Evolutionary conservation across 148 eudicot species (phyloP), one percentile per base, ranked within the genome.

Genomic region (Linanthus parryae): DNA sequence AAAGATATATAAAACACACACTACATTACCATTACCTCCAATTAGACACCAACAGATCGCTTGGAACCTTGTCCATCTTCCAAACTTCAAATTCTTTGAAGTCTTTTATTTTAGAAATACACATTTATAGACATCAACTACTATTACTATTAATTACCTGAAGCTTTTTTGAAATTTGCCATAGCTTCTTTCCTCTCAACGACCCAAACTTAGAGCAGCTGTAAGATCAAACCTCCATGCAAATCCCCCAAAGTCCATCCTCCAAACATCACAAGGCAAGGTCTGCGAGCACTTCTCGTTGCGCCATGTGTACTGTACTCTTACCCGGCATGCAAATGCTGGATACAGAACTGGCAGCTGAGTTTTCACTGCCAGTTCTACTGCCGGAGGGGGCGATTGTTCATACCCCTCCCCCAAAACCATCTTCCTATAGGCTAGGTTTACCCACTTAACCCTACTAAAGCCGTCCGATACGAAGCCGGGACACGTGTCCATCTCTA

Each of bases 401-500:
- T 61, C 56, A 21, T 18, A 27, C 39, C 13, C 42, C 38, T 4
- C 46, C 41, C 29, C 47, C 0, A 12, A 25, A 25, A 71, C 74
- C 83, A 77, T 69, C 43, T 40, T 69, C 49, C 41, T 40, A 38
- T 65, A 81, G 8, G 88, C 78, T 5, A 10, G 66, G 45, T 77
- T 81, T 8, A 64, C 55, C 88, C 83, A 81, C 48, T 37, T 22
- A 34, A 81, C 88, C 17, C 42, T 53, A 23, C 59, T 35, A 7
- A 3, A 9, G 1, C 48, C 44, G 56, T 74, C 78, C 0, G 83
- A 77, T 40, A 77, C 41, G 42, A 81, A 71, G 1, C 69, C 80
- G 0, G 88, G 88, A 69, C 80, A 71, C 58, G 78, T 71, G 75
- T 81, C 88, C 18, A 7, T 21, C 15, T 65, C 74, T 0, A 79